phyloP scores from a whole-genome alignment of 2,329 filamentous ascomycete species.

The Fusarium brachygibbosum region DNA sequence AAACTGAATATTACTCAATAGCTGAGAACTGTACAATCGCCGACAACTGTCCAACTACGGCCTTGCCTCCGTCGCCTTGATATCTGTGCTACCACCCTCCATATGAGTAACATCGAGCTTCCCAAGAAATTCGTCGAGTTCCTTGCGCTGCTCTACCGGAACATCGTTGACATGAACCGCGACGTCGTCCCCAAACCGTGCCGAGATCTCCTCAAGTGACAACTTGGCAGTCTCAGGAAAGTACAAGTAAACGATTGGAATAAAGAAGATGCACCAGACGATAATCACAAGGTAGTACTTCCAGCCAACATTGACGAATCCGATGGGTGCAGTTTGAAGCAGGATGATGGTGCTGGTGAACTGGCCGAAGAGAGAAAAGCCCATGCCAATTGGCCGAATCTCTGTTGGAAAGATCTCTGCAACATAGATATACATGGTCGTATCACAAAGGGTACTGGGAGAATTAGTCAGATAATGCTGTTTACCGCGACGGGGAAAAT shows the following conservation, averaged over 20 bases:
- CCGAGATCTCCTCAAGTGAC: constrained; percentile 59
- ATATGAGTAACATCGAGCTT: constrained; percentile 3
- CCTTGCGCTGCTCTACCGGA: constrained; percentile 49
- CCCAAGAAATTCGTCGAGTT: background rate
- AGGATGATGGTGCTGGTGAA: constrained; percentile 62
- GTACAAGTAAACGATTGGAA: constrained; percentile 50
- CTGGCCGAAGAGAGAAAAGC: constrained; percentile 64
- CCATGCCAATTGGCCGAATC: constrained; percentile 65
- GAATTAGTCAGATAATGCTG: background rate
- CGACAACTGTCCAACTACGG: too few relatives aligned
- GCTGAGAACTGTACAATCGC: too few relatives aligned
- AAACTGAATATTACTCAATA: too few relatives aligned
- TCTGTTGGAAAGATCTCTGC: constrained; percentile 60
- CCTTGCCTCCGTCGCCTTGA: background rate
- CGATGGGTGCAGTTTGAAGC: constrained; percentile 56
- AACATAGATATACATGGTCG: constrained; percentile 56
- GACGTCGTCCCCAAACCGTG: constrained; percentile 62
- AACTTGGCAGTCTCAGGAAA: constrained; percentile 51
- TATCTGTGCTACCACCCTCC: background rate
- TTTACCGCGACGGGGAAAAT: too few relatives aligned
- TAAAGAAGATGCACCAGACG: constrained; percentile 53
- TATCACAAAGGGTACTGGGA: constrained; percentile 54
- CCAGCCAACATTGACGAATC: constrained; percentile 61
- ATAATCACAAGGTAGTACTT: constrained; percentile 65
- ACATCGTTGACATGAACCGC: constrained; percentile 60